phyloP scores from a whole-genome alignment of 73 alveolate genomes.

The Blepharisma stoltei region DNA sequence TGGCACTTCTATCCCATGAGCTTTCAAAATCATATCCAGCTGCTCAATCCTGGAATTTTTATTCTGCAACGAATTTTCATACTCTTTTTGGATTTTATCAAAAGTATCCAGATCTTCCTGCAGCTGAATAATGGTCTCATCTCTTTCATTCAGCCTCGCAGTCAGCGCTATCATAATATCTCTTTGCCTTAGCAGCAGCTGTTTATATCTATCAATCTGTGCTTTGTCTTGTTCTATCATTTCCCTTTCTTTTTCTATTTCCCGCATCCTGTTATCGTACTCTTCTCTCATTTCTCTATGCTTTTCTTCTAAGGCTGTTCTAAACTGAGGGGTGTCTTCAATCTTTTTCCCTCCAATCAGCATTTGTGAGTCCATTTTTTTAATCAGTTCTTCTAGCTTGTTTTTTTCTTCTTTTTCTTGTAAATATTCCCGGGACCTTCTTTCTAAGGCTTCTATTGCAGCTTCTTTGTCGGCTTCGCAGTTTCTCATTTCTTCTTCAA shows the following conservation, averaged over 20 bases:
- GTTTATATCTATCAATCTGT: constrained; percentile 95
- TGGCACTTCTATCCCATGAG: constrained; percentile 44
- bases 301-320: constrained; percentile 82
- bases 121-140: constrained; percentile 93
- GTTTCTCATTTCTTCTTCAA: constrained; percentile 68
- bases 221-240: constrained; percentile 83
- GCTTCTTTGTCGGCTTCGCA: constrained; percentile 82
- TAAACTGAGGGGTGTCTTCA: constrained; percentile 91
- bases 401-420: constrained; percentile 86
- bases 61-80: constrained; percentile 55
- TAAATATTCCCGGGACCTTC: constrained; percentile 71
- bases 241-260: constrained; percentile 78
- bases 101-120: constrained; percentile 90
- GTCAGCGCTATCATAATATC: constrained; percentile 99
- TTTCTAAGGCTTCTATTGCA: constrained; percentile 47
- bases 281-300: constrained; percentile 76
- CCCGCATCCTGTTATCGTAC: constrained; percentile 82
- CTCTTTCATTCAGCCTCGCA: constrained; percentile 96
- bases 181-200: constrained; percentile 92
- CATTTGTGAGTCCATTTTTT: constrained; percentile 65
- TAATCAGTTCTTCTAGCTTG: constrained; percentile 78
- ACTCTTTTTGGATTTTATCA: constrained; percentile 72
- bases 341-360: constrained; percentile 72
- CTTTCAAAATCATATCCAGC: constrained; percentile 42
- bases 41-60: constrained; percentile 43